These are phyloP conservation scores for Diaporthe aspalathi DNA, from an alignment of 2,329 filamentous ascomycete genomes.

Conservation along the genomic window DNA sequence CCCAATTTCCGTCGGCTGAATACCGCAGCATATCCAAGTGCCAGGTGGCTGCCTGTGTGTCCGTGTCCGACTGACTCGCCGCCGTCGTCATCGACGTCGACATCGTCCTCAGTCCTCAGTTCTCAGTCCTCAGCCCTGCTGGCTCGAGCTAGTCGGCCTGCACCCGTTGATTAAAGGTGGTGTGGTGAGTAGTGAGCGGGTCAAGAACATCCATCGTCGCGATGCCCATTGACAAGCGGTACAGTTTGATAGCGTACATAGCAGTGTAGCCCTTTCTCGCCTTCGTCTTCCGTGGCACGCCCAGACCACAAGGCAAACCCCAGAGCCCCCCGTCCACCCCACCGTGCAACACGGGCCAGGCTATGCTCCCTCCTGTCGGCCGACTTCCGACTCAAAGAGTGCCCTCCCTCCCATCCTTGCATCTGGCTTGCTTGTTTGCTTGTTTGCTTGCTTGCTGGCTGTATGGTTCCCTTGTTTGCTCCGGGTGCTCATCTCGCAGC, in stretches of 20 bases:
- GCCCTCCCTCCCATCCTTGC: no score
- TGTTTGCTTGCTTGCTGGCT: no score
- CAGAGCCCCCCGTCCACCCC: not conserved
- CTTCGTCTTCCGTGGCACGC: no score
- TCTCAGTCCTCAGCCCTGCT: slow-evolving; percentile 24
- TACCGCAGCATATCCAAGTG: slow-evolving; percentile 19
- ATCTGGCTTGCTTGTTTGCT: no score
- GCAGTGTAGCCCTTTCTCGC: no score
- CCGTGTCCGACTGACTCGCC: slow-evolving; percentile 11
- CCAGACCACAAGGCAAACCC: no score
- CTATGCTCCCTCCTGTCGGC: slow-evolving; percentile 22
- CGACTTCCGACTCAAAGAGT: slow-evolving; percentile 28
- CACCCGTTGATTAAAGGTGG: not conserved
- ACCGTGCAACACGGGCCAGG: slow-evolving; percentile 14
- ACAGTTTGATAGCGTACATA: not conserved
- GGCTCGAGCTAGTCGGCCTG: not conserved
- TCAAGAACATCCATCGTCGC: not conserved
- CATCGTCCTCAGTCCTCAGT: not conserved
- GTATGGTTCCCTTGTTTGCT: not conserved
- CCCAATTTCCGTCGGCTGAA: slow-evolving; percentile 32
- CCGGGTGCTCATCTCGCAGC: not conserved
- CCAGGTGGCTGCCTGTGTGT: slow-evolving; percentile 16
- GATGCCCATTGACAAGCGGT: no score
- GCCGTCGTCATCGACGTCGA: slow-evolving; percentile 5
- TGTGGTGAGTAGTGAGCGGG: not conserved